These are phyloP conservation scores for Pterulicium gracile DNA, from an alignment of 1,284 basidiomycete species.

Conservation along the genomic window DNA sequence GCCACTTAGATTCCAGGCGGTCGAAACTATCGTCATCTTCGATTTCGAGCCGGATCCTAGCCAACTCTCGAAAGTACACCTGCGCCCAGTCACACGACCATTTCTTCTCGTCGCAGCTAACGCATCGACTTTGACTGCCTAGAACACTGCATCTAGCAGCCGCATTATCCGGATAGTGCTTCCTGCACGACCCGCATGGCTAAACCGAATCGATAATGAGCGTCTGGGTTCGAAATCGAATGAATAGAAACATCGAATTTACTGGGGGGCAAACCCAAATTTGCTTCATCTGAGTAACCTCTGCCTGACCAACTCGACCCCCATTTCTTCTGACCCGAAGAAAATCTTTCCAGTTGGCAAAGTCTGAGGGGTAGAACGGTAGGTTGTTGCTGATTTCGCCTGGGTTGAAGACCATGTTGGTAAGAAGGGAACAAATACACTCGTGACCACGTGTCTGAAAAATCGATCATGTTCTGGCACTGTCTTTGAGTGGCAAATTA, in stretches of 20 bases:
- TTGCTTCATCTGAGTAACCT: background rate
- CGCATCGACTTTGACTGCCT: background rate
- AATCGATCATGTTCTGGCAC: background rate
- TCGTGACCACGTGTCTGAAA: background rate
- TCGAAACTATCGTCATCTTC: background rate
- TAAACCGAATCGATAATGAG: background rate
- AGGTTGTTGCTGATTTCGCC: background rate
- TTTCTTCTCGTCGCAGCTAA: background rate
- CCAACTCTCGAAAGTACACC: background rate
- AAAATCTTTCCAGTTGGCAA: background rate
- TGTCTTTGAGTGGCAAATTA: no score
- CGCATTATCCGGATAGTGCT: background rate
- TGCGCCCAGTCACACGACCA: background rate
- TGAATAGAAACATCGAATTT: background rate
- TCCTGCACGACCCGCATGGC: background rate
- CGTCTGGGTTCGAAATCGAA: background rate
- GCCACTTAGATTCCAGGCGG: background rate
- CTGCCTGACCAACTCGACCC: background rate
- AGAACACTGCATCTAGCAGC: background rate
- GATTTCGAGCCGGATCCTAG: background rate
- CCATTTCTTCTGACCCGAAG: background rate
- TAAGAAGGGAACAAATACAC: background rate
- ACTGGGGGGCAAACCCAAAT: background rate
- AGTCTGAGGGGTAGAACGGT: background rate
- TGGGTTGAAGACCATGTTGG: background rate